These are phyloP conservation scores for Euphrasia arctica DNA, from an alignment of 305 asterid genomes.

Conservation along the genomic window DNA sequence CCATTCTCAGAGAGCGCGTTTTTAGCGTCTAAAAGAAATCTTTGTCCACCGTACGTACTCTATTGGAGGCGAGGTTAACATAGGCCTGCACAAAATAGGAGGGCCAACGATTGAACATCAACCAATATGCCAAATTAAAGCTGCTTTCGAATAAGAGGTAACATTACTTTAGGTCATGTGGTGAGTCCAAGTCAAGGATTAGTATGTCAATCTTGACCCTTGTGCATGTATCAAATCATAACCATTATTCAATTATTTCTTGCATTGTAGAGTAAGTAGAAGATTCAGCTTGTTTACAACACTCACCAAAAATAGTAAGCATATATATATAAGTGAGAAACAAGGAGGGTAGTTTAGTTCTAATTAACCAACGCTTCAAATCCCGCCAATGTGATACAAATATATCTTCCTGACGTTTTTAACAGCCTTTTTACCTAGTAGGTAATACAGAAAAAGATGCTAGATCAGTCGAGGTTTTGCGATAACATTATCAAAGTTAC, in stretches of 20 bases:
- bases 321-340: too few relatives aligned
- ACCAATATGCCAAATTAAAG: slow-evolving; percentile 13
- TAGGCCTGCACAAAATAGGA: slow-evolving; percentile 59
- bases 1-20: slow-evolving; percentile 76
- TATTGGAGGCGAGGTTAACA: slow-evolving; percentile 85
- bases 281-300: not conserved
- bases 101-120: not conserved
- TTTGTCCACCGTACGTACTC: slow-evolving; percentile 73
- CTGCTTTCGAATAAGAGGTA: slow-evolving; percentile 1
- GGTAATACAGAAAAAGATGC: slow-evolving; percentile 27
- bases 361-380: slow-evolving; percentile 75
- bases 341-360: too few relatives aligned
- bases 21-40: slow-evolving; percentile 61
- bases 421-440: slow-evolving; percentile 82
- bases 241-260: slow-evolving; percentile 24
- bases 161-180: slow-evolving; percentile 72
- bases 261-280: slow-evolving; percentile 11
- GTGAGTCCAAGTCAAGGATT: slow-evolving; percentile 87
- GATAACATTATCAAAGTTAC: slow-evolving; percentile 21
- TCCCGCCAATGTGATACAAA: slow-evolving; percentile 93
- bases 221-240: slow-evolving; percentile 30
- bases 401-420: slow-evolving; percentile 65
- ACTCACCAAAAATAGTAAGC: too few relatives aligned
- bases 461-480: slow-evolving; percentile 25
- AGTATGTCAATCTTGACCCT: slow-evolving; percentile 55